Evolutionary conservation across 108 stramenopile species (phyloP), one percentile per base, ranked within the genome.

Genomic region (Cyclotella atomus): DNA sequence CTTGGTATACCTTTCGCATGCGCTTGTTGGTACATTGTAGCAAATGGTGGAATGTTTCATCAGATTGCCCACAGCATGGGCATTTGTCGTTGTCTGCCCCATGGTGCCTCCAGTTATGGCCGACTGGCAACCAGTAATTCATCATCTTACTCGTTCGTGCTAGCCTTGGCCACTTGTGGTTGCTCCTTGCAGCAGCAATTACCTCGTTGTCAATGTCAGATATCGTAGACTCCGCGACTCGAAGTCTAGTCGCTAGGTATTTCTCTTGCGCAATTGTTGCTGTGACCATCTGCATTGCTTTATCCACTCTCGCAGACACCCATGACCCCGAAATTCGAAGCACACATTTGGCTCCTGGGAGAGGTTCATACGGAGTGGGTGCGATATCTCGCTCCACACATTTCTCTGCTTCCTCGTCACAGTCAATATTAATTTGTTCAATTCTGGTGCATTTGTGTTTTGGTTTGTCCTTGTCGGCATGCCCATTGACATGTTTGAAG

Each of bases 11-110:
- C 4, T 10, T 17, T 49, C 6, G 9, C 38, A 49, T n/a, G 16
- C n/a, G 16, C 9, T n/a, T 49, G 47, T 49, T 4, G 16, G 16
- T 12, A 17, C 55, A 56, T 56, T 6, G 3, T 4, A 56, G 3
- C 5, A 56, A n/a, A 16, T 56, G 55, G 10, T 8, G 9, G 28
- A 56, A 56, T 24, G 55, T 56, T n/a, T 56, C 55, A 28, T 56
- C 27, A 3, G 25, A 9, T 24, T 56, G 9, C 5, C 55, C 55
- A 16, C 55, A 56, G 29, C 55, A 56, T 28, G 55, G 25, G 55
- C 29, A 30, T 12, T 10, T 4, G 29, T 12, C 16, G 5, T 10
- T 49, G 4, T 49, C 17, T 6, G 55, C 55, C 8, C 55, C 55
- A 56, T 56, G 25, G 16, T 56, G 55, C 7, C 23, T 28, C 55